Evolutionary conservation across 768 basidiomycete genomes (phyloP).

Genomic region (Suillus subluteus): DNA sequence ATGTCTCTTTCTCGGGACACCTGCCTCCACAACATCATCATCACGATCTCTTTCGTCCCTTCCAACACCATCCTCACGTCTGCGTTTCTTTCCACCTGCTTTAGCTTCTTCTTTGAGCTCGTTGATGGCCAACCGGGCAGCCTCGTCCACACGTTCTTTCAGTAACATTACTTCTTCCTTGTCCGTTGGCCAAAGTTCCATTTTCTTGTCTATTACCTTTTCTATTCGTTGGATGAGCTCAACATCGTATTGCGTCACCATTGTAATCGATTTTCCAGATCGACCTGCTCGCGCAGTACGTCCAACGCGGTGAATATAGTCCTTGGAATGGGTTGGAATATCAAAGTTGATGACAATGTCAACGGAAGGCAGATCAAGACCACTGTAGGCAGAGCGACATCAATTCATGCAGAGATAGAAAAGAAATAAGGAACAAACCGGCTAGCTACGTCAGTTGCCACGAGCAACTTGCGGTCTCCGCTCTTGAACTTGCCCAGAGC

Average conservation of each 20-base stretch:
- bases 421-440: slow-evolving; percentile 51
- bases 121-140: slow-evolving; percentile 71
- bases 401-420: neutral
- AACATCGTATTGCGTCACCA: slow-evolving; percentile 98
- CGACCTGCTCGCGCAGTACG: slow-evolving; percentile 98
- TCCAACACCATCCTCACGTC: slow-evolving; percentile 49
- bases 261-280: slow-evolving; percentile 94
- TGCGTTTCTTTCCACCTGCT: slow-evolving; percentile 55
- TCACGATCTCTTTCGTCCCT: slow-evolving; percentile 87
- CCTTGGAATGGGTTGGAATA: slow-evolving; percentile 96
- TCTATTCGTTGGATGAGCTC: slow-evolving; percentile 96
- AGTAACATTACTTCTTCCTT: slow-evolving; percentile 87
- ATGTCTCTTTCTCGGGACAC: slow-evolving; percentile 73
- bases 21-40: slow-evolving; percentile 91
- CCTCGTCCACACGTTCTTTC: slow-evolving; percentile 88
- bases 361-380: slow-evolving; percentile 94
- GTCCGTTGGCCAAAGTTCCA: slow-evolving; percentile 86
- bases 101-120: slow-evolving; percentile 80
- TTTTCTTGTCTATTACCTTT: slow-evolving; percentile 87
- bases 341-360: slow-evolving; percentile 98
- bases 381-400: slow-evolving; percentile 45
- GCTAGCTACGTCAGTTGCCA: slow-evolving; percentile 96
- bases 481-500: slow-evolving; percentile 95
- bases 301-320: slow-evolving; percentile 98
- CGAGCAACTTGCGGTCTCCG: slow-evolving; percentile 87